Evolutionary conservation across 2,329 filamentous ascomycete species (phyloP).

Genomic region (Apiospora saccharicola): DNA sequence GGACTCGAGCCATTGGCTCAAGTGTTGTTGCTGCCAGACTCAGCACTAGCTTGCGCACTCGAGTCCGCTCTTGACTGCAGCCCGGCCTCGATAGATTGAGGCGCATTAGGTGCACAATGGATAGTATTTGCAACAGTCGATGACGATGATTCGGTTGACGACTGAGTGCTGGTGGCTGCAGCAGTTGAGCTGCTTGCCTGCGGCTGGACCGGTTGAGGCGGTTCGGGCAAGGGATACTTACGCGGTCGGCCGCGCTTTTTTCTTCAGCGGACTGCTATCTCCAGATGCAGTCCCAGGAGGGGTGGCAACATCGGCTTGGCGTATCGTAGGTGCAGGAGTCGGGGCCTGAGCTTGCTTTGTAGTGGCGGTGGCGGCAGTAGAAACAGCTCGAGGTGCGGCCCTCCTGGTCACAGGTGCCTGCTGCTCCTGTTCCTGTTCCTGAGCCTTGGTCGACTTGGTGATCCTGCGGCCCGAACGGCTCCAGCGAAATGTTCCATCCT

Average conservation of each 20-base stretch:
- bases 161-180: not conserved
- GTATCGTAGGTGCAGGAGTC: not conserved
- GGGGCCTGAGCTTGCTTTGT: not conserved
- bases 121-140: not conserved
- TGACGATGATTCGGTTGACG: not conserved
- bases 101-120: not conserved
- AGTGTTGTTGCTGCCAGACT: not conserved
- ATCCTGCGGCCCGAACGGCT: not conserved
- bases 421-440: not conserved
- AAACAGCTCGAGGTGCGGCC: not conserved
- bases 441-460: not conserved
- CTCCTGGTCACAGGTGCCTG: not conserved
- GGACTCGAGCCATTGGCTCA: not conserved
- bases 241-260: not conserved
- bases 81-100: not conserved
- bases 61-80: not conserved
- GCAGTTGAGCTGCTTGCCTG: not conserved
- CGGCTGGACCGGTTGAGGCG: not conserved
- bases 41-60: not conserved
- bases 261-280: not conserved
- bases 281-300: not conserved
- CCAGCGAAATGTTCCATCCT: not conserved
- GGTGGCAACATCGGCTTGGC: not conserved
- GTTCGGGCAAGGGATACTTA: not conserved
- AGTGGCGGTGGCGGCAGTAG: not conserved